Evolutionary conservation across 225 moss, liverwort and hornwort species (phyloP).

Genomic region (Antitrichia curtipendula): DNA sequence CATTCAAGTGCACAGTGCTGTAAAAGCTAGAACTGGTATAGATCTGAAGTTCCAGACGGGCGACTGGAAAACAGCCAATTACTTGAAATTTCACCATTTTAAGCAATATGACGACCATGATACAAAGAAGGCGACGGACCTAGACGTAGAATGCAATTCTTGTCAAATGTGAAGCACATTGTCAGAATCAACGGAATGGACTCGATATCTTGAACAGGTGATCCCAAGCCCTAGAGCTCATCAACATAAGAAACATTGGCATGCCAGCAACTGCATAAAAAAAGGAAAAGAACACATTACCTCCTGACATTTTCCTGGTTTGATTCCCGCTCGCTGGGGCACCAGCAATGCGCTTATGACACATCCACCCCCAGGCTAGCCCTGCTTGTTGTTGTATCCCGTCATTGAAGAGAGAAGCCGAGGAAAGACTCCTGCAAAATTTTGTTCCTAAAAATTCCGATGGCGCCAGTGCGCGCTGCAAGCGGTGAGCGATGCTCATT

Average conservation of each 20-base stretch:
- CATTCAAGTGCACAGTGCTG: not conserved
- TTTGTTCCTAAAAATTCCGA: constrained; percentile 4
- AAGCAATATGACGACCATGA: not conserved
- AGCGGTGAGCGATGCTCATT: not conserved
- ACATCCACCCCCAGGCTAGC: not conserved
- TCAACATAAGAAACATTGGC: not conserved
- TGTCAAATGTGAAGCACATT: not conserved
- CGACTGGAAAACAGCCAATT: not conserved
- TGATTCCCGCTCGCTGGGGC: not conserved
- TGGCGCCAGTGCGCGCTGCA: constrained; percentile 2
- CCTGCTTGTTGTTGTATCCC: not conserved
- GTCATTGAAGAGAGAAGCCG: not conserved
- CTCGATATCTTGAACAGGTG: not conserved
- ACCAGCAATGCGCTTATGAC: not conserved
- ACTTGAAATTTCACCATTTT: not conserved
- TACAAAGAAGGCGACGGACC: not conserved
- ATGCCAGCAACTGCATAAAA: not conserved
- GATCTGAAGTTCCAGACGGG: not conserved
- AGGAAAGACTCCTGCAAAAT: constrained; percentile 5
- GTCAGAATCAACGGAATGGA: not conserved
- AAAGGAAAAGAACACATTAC: not conserved
- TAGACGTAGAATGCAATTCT: not conserved
- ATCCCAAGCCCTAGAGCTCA: not conserved
- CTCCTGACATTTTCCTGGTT: constrained; percentile 18
- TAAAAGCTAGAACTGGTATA: not conserved